Evolutionary conservation across 495 filamentous ascomycete genomes (phyloP).

Genomic region (Trichoderma erinaceum): DNA sequence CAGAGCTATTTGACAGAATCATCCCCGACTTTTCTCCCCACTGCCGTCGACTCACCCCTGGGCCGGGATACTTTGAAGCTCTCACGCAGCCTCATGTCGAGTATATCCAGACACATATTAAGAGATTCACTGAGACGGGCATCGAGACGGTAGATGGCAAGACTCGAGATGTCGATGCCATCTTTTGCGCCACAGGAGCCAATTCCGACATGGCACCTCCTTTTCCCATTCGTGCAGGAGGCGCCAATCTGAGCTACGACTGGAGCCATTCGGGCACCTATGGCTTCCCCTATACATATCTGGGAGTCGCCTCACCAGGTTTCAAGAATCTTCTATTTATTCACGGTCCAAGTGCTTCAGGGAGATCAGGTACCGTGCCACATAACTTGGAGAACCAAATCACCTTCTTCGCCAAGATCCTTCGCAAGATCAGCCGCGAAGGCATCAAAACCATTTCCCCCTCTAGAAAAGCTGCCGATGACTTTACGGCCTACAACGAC

Average conservation of each 20-base stretch:
- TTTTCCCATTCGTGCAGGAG: conserved; percentile 50
- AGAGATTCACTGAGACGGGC: conserved; percentile 49
- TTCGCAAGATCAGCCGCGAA: conserved; percentile 58
- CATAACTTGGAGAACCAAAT: conserved; percentile 50
- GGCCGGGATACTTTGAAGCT: conserved; percentile 66
- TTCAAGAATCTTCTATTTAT: conserved; percentile 63
- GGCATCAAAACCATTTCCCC: conserved; percentile 56
- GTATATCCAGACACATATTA: conserved; percentile 52
- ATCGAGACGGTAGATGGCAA: conserved; percentile 50
- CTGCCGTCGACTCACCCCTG: conserved; percentile 66
- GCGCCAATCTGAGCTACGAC: conserved; percentile 41
- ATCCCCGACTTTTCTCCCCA: conserved; percentile 60
- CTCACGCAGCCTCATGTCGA: conserved; percentile 56
- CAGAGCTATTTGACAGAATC: conserved; percentile 48
- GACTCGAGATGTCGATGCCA: conserved; percentile 47
- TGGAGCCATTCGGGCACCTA: conserved; percentile 44
- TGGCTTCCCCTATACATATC: conserved; percentile 59
- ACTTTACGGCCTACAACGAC: conserved; percentile 57
- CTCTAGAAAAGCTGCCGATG: conserved; percentile 48
- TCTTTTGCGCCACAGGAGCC: conserved; percentile 66
- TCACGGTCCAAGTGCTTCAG: conserved; percentile 49
- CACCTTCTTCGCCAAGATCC: conserved; percentile 54
- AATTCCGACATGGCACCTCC: conserved; percentile 53
- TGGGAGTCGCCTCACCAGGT: conserved; percentile 53
- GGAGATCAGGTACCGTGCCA: conserved; percentile 48